Evolutionary conservation across 2,329 filamentous ascomycete species (phyloP).

Genomic region (Hypoxylon sp.): DNA sequence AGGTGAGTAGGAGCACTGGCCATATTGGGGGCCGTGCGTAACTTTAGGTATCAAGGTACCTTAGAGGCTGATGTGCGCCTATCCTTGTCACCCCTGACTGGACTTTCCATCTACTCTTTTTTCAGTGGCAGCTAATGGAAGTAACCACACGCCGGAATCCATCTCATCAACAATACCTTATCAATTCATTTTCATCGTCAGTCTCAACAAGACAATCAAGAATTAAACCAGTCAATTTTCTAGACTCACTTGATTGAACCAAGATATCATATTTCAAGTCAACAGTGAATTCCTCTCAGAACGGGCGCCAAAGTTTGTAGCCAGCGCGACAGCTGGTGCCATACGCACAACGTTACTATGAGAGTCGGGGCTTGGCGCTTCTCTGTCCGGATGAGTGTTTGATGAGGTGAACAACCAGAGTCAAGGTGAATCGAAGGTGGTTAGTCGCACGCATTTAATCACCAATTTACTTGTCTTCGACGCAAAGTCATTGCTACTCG

Average conservation of each 20-base stretch:
- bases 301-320: neutral
- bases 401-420: constrained; percentile 30
- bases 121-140: constrained; percentile 16
- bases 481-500: neutral
- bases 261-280: constrained; percentile 4
- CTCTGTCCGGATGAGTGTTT: constrained; percentile 11
- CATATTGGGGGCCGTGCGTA: constrained; percentile 2
- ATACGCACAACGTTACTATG: constrained; percentile 9
- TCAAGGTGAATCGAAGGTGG: constrained; percentile 9
- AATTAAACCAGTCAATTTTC: neutral
- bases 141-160: constrained; percentile 21
- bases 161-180: constrained; percentile 24
- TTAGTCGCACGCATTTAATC: neutral
- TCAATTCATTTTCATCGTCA: constrained; percentile 2
- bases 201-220: constrained; percentile 16
- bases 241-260: neutral
- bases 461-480: neutral
- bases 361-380: constrained; percentile 30
- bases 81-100: constrained; percentile 34
- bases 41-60: neutral
- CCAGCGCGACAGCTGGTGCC: constrained; percentile 16
- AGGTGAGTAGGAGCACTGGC: neutral
- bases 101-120: constrained; percentile 26
- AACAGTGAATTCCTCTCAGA: neutral
- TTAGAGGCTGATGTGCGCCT: constrained; percentile 21